Evolutionary conservation across 257 asterid species (phyloP).

Genomic region (Linaria vulgaris): DNA sequence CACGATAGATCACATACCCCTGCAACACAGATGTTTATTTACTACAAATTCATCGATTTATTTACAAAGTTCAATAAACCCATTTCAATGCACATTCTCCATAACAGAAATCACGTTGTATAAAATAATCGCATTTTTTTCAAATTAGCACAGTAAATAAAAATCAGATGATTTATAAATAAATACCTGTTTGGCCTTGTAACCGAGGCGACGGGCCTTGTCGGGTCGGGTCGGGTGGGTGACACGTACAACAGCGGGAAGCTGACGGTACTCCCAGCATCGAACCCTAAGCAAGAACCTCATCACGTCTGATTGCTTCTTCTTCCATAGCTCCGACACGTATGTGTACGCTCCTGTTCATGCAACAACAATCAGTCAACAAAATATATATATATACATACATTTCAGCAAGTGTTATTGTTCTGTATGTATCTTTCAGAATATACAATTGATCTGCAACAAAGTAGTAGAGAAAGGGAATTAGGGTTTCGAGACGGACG

Average conservation of each 20-base stretch:
- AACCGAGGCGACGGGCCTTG: constrained; percentile 71
- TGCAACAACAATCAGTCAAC: too few species aligned
- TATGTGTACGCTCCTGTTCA: not conserved
- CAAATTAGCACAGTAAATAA: too few species aligned
- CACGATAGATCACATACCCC: constrained; percentile 50
- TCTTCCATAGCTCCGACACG: constrained; percentile 15
- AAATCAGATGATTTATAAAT: not conserved
- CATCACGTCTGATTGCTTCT: constrained; percentile 6
- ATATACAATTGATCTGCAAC: not conserved
- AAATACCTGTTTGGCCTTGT: constrained; percentile 66
- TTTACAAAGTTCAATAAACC: too few species aligned
- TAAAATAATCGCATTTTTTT: too few species aligned
- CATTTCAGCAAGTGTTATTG: too few species aligned
- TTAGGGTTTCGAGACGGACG: not conserved
- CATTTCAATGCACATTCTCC: too few species aligned
- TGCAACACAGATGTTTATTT: too few species aligned
- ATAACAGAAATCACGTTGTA: too few species aligned
- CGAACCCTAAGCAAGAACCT: constrained; percentile 9
- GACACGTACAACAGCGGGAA: constrained; percentile 61
- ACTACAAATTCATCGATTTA: too few species aligned
- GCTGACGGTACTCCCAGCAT: constrained; percentile 76
- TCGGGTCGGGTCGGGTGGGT: constrained; percentile 68
- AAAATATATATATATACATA: too few species aligned
- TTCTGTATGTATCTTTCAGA: too few species aligned
- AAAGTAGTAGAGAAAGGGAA: not conserved